Evolutionary conservation across 768 basidiomycete genomes (phyloP).

Genomic region (Tephrocybe sp.): DNA sequence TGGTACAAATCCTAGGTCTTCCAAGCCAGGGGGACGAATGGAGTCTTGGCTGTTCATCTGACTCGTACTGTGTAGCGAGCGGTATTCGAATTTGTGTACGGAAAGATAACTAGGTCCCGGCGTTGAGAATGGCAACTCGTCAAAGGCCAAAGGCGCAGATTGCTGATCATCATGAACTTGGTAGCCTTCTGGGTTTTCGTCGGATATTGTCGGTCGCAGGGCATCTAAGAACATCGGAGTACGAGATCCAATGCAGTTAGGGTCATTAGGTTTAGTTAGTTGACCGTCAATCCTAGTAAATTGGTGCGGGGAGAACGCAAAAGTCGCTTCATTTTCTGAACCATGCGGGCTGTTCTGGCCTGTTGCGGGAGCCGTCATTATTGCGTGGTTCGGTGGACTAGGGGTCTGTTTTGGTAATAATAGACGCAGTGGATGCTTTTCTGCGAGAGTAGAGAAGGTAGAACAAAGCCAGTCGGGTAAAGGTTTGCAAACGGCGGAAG

Average conservation of each 20-base stretch:
- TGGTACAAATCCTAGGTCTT: slow-evolving; percentile 10
- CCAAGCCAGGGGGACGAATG: not conserved
- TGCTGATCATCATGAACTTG: too few species aligned
- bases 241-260: too few species aligned
- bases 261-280: not conserved
- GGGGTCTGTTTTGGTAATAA: slow-evolving; percentile 30
- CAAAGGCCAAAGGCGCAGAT: slow-evolving; percentile 10
- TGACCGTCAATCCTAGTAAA: not conserved
- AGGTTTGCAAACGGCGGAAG: slow-evolving; percentile 15
- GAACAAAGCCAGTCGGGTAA: slow-evolving; percentile 59
- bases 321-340: slow-evolving; percentile 14
- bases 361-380: not conserved
- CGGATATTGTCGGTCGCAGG: too few species aligned
- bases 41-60: not conserved
- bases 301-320: slow-evolving; percentile 18
- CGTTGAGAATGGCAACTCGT: slow-evolving; percentile 25
- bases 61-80: not conserved
- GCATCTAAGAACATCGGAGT: too few species aligned
- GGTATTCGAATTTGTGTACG: not conserved
- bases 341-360: not conserved
- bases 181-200: too few species aligned
- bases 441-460: slow-evolving; percentile 48
- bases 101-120: slow-evolving; percentile 27
- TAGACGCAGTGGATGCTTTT: slow-evolving; percentile 46
- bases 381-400: not conserved